Base-by-base conservation (phyloP, 2,329 filamentous ascomycete genomes). In the Chaetomiaceae sp. region DNA sequence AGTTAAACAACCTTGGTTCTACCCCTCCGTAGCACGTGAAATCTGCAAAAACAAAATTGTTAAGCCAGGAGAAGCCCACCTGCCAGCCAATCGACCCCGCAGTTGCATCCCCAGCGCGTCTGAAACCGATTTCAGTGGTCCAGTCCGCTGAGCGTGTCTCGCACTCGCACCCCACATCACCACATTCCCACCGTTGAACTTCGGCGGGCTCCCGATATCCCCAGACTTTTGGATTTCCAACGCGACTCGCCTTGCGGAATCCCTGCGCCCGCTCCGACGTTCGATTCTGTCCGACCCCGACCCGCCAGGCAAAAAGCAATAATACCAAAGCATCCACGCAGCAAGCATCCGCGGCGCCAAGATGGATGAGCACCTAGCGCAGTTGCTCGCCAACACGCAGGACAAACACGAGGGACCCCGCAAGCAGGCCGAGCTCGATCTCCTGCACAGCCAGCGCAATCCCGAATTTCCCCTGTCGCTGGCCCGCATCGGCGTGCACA, bases 321-420 rank as follows among this genome's bases (percentile, higher is more conserved):
- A 27, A 27, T 6, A 27, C 25, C 25, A 27, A 10, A 27, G 10
- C 25, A 27, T 7, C 25, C 25, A 27, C 25, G 10, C 25, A 27
- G 25, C 25, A 27, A 27, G 25, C n/a, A 27, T 3, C 23, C 23
- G 35, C 23, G 23, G 48, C 56, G 61, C 58, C 65, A 72, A 65
- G 63, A 96, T 96, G 90, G 91, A 96, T 79, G 86, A 95, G 73
- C 85, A 95, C 76, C 82, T 99, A 69, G 84, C 93, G 62, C 84
- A 85, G 70, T 80, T 97, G 68, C 84, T 99, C 58, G 82, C 86
- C 63, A 89, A 90, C 70, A 95, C 91, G 44, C 89, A 95, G 73
- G 84, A 85, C 57, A 64, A 87, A 54, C 81, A 84, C 53, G 85
- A 92, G 68, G 83, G 73, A 49, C 84, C 86, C 51, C 86, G 92